These are phyloP conservation scores for Crithidia acanthocephali DNA, from an alignment of 208 protist species.

Conservation along the genomic window DNA sequence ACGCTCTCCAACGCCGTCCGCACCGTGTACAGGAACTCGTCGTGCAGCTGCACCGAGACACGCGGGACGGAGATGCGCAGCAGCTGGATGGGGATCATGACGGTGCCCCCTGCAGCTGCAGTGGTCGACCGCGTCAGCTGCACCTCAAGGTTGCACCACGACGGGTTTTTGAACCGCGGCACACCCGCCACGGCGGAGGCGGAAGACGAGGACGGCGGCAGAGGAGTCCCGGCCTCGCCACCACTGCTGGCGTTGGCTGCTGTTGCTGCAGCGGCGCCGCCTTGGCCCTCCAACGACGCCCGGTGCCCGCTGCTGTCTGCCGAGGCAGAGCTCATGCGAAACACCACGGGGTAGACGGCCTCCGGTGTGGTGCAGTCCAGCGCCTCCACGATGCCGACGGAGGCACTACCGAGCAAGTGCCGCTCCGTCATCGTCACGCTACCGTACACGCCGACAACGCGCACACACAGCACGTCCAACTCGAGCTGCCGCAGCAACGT, in stretches of 20 bases:
- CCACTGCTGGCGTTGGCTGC: not conserved
- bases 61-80: constrained; percentile 42
- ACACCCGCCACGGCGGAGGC: not conserved
- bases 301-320: not conserved
- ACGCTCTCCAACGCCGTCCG: constrained; percentile 34
- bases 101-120: not conserved
- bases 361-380: constrained; percentile 62
- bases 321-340: constrained; percentile 21
- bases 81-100: constrained; percentile 44
- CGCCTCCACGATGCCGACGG: constrained; percentile 46
- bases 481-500: constrained; percentile 35
- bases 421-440: constrained; percentile 52
- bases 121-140: constrained; percentile 12
- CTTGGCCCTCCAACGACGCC: not conserved
- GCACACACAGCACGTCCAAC: constrained; percentile 64
- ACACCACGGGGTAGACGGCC: constrained; percentile 26
- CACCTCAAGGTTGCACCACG: constrained; percentile 31
- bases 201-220: not conserved
- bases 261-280: not conserved
- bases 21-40: constrained; percentile 63
- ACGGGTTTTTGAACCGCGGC: constrained; percentile 23
- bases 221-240: not conserved
- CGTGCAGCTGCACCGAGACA: constrained; percentile 50
- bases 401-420: constrained; percentile 47
- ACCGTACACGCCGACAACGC: constrained; percentile 46